Conservation (phyloP, 192 early-diverging fungal genomes). For the Backusella westeae region DNA sequence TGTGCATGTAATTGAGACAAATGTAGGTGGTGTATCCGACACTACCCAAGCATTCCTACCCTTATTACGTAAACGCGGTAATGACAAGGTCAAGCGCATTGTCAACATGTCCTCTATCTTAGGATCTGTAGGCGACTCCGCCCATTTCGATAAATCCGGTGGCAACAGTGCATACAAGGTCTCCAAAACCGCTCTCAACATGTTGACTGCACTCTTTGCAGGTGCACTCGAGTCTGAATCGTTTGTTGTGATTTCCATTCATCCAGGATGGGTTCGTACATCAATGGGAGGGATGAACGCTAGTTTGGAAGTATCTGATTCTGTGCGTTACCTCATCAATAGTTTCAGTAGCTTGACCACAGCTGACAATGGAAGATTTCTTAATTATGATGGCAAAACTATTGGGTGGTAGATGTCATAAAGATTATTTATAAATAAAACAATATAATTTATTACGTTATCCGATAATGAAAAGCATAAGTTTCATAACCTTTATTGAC, state of each 20-base stretch:
- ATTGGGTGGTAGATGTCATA: conserved; percentile 14
- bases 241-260: conserved; percentile 11
- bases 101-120: conserved; percentile 34
- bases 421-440: not conserved
- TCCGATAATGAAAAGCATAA: too few relatives aligned
- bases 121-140: not conserved
- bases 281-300: conserved; percentile 16
- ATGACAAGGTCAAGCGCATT: conserved; percentile 17
- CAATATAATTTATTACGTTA: too few relatives aligned
- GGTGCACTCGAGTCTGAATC: not conserved
- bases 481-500: too few relatives aligned
- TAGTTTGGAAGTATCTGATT: not conserved
- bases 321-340: conserved; percentile 1
- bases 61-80: conserved; percentile 11
- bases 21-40: conserved; percentile 25
- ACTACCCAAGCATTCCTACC: conserved; percentile 16
- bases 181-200: conserved; percentile 28
- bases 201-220: conserved; percentile 13
- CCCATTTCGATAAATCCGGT: not conserved
- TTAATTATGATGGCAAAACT: conserved; percentile 12
- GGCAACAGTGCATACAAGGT: conserved; percentile 12
- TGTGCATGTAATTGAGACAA: conserved; percentile 20
- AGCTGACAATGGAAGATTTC: conserved; percentile 3
- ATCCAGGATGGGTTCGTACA: conserved; percentile 28
- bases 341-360: not conserved